Evolutionary conservation across 768 basidiomycete genomes (phyloP), one percentile per base, ranked within the genome.

Genomic region (Boletus subcaerulescens): DNA sequence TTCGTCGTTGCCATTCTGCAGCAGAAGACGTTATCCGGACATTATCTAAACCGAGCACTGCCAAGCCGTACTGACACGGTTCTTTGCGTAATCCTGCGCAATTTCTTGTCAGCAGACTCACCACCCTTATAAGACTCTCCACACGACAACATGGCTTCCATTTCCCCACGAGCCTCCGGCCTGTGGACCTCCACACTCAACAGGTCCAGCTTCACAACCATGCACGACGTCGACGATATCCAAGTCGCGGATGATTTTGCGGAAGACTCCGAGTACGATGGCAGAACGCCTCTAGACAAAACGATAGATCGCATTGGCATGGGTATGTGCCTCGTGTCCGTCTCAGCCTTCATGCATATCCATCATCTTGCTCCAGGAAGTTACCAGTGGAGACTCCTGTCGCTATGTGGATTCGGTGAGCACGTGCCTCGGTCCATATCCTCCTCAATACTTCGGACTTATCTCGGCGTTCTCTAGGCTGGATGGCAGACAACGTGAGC

Each of bases 261-360:
- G 22, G 67, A 65, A 7, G 67, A 63, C 46, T 17, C 33, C 4
- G 63, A 60, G 15, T 71, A 61, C 36, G 82, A 84, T 60, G 69
- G 69, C 14, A 71, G 83, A 52, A 85, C 82, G 17, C 80, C 80
- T 62, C 77, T 95, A 26, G 93, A 95, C 73, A 87, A 77, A 65
- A 93, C 93, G 1, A 92, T 95, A 70, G 91, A 93, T 66, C 80
- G 84, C 39, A 93, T 95, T 65, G 93, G 92, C 29, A 91, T 96
- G 92, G 92, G 91, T 67, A 54, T 50, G 77, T 66, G 6, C 40
- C n/a, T 9, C 13, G 35, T 10, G 1, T 17, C 20, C 17, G 2
- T 9, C 31, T 33, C 35, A 14, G 31, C 10, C 36, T 17, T 26
- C 46, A 20, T 26, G 24, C 49, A 41, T 26, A 62, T 20, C 36